phyloP scores from a whole-genome alignment of 176 grass and related monocot genomes.

The Carex parvula region DNA sequence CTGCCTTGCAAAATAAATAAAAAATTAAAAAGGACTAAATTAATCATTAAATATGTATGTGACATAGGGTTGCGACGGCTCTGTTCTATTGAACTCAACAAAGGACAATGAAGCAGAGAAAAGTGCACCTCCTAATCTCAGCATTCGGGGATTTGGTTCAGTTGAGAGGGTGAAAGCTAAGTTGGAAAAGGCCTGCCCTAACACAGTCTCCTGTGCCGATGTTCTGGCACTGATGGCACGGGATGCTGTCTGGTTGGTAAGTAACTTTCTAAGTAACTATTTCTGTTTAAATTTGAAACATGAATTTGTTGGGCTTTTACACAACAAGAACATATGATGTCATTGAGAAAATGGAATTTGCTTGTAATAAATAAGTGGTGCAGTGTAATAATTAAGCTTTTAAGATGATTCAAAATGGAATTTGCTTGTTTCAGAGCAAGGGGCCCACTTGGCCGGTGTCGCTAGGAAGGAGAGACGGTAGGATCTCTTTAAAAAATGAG shows the following conservation, averaged over 20 bases:
- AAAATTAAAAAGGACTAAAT: neutral
- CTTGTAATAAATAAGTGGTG: too few relatives aligned
- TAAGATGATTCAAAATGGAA: neutral
- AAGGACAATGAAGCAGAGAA: constrained; percentile 44
- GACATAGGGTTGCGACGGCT: constrained; percentile 32
- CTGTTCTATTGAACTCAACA: constrained; percentile 63
- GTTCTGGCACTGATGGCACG: constrained; percentile 43
- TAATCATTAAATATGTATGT: neutral
- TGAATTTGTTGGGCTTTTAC: neutral
- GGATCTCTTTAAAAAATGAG: constrained; percentile 17
- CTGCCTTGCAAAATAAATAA: too few relatives aligned
- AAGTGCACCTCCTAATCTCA: too few relatives aligned
- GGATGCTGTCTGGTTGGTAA: constrained; percentile 51
- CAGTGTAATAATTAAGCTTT: too few relatives aligned
- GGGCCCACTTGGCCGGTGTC: constrained; percentile 55
- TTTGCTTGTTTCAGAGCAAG: constrained; percentile 10
- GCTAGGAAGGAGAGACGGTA: constrained; percentile 50
- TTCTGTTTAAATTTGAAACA: neutral
- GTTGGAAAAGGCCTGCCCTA: constrained; percentile 50
- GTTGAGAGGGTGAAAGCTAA: constrained; percentile 57
- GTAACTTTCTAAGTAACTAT: neutral
- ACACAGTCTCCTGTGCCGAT: constrained; percentile 65
- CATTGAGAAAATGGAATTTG: too few relatives aligned
- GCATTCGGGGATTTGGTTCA: constrained; percentile 40
- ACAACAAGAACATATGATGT: too few relatives aligned